Conservation (phyloP, 1,284 basidiomycete species). For the Apiotrichum akiyoshidainum region DNA sequence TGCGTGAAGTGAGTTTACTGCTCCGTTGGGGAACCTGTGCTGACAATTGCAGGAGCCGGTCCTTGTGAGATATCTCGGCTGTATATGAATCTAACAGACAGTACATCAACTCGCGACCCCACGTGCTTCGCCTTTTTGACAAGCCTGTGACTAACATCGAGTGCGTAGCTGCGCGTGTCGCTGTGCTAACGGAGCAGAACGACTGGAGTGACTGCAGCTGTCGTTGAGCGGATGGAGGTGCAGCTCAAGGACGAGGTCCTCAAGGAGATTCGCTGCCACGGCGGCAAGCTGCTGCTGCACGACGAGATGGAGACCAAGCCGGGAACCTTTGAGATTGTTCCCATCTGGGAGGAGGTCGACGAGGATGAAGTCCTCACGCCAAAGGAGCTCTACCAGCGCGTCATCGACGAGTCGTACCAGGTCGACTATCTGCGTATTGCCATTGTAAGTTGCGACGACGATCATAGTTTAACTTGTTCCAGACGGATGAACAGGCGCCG, state of each 20-base stretch:
- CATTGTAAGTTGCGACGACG: slow-evolving; percentile 59
- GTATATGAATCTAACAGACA: slow-evolving; percentile 9
- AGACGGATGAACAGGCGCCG: slow-evolving; percentile 96
- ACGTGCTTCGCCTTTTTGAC: slow-evolving; percentile 87
- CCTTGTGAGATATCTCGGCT: slow-evolving; percentile 50
- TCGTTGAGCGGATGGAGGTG: slow-evolving; percentile 91
- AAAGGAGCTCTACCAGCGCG: slow-evolving; percentile 56
- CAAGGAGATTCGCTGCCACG: slow-evolving; percentile 67
- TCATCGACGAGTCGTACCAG: slow-evolving; percentile 65
- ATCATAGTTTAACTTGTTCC: slow-evolving; percentile 10
- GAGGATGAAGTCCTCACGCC: slow-evolving; percentile 92
- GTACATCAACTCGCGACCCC: slow-evolving; percentile 61
- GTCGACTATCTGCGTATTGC: slow-evolving; percentile 85
- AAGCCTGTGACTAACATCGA: slow-evolving; percentile 88
- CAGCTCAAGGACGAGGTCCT: slow-evolving; percentile 87
- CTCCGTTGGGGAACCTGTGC: background rate
- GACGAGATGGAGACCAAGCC: slow-evolving; percentile 94
- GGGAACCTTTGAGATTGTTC: slow-evolving; percentile 81
- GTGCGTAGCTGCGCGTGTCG: slow-evolving; percentile 53
- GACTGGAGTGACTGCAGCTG: slow-evolving; percentile 86
- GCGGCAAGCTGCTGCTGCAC: slow-evolving; percentile 83
- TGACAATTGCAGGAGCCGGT: slow-evolving; percentile 69
- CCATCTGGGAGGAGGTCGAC: slow-evolving; percentile 77
- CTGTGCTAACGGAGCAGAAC: slow-evolving; percentile 57
- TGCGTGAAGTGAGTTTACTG: slow-evolving; percentile 67